These are phyloP conservation scores for Acrasis kona DNA, from an alignment of 78 protist genomes.

Conservation along the genomic window DNA sequence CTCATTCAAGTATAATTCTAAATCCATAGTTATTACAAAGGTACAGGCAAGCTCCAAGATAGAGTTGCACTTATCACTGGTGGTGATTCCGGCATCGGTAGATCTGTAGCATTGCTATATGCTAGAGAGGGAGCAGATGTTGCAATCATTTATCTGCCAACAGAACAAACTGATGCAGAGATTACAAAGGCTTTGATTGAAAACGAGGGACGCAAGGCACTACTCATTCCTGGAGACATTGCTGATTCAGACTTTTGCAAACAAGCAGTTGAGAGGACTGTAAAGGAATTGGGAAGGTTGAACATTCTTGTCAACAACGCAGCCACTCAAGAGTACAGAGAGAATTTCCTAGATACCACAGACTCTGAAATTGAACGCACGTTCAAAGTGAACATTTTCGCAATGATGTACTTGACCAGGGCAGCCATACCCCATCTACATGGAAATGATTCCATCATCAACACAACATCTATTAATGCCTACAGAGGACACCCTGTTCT, in stretches of 20 bases:
- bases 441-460: too few relatives aligned
- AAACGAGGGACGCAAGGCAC: not conserved
- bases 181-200: not conserved
- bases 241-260: not conserved
- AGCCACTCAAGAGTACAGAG: too few relatives aligned
- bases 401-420: too few relatives aligned
- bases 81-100: constrained; percentile 26
- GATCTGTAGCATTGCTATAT: constrained; percentile 19
- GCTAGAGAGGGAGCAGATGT: constrained; percentile 23
- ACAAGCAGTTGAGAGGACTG: not conserved
- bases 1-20: too few relatives aligned
- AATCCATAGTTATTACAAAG: constrained; percentile 9
- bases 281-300: too few relatives aligned
- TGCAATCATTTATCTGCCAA: not conserved
- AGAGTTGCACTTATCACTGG: constrained; percentile 23
- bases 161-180: constrained; percentile 4
- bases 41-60: constrained; percentile 12
- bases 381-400: too few relatives aligned
- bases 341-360: too few relatives aligned
- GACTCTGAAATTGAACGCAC: too few relatives aligned
- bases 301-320: too few relatives aligned
- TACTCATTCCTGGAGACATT: not conserved
- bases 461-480: too few relatives aligned
- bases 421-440: too few relatives aligned
- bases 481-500: too few relatives aligned